phyloP scores from a whole-genome alignment of 208 protist species.

The Trypanosomatidae sp. region DNA sequence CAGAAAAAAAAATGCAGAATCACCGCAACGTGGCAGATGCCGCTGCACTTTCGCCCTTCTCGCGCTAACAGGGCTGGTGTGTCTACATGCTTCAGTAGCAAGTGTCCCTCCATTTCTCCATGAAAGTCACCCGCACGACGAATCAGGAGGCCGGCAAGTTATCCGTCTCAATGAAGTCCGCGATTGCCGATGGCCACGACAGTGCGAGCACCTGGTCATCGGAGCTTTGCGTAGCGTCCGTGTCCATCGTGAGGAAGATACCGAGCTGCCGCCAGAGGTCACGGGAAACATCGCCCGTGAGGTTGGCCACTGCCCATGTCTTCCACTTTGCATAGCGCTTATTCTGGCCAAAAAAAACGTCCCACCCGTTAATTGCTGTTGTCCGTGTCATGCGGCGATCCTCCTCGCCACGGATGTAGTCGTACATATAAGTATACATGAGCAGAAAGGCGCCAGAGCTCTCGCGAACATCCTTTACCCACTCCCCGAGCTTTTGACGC shows the following conservation, averaged over 20 bases:
- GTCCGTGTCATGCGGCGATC: constrained; percentile 53
- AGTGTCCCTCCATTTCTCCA: background rate
- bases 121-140: background rate
- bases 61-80: background rate
- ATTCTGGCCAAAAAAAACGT: constrained; percentile 51
- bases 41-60: background rate
- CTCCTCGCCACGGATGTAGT: constrained; percentile 83
- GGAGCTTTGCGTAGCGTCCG: background rate
- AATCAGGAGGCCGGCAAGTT: background rate
- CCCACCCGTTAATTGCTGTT: constrained; percentile 60
- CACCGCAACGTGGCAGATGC: background rate
- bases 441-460: constrained; percentile 40
- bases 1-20: background rate
- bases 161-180: constrained; percentile 66
- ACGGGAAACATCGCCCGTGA: constrained; percentile 53
- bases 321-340: constrained; percentile 41
- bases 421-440: constrained; percentile 87
- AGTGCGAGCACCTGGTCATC: constrained; percentile 6
- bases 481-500: constrained; percentile 39
- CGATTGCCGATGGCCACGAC: constrained; percentile 64
- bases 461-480: constrained; percentile 51
- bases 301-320: constrained; percentile 43
- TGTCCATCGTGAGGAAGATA: constrained; percentile 34
- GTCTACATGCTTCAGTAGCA: background rate
- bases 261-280: constrained; percentile 82